Conservation (phyloP, 2,329 filamentous ascomycete species). For the Neocucurbitaria cava region DNA sequence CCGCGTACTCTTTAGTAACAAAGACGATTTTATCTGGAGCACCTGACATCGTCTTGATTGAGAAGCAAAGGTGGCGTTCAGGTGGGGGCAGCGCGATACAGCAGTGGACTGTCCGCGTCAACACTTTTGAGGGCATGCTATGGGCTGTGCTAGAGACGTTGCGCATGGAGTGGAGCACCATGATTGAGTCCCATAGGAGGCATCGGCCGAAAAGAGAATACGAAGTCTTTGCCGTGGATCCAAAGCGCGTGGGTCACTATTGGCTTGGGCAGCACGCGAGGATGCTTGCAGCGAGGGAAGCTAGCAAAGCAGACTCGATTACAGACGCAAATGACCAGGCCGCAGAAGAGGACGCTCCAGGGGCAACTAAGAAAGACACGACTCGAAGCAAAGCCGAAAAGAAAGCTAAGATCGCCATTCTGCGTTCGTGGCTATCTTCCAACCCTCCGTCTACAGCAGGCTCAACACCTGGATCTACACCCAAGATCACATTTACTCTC, state of each 20-base stretch:
- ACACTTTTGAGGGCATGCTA: constrained; percentile 82
- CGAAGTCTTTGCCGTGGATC: constrained; percentile 40
- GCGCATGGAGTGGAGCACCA: background rate
- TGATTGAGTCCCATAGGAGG: too few relatives aligned
- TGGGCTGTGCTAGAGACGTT: constrained; percentile 63
- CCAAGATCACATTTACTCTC: constrained; percentile 26
- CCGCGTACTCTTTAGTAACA: constrained; percentile 63
- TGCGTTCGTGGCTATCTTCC: constrained; percentile 49
- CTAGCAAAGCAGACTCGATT: background rate
- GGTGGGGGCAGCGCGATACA: constrained; percentile 69
- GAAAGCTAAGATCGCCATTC: constrained; percentile 68
- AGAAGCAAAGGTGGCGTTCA: constrained; percentile 69
- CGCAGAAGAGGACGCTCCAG: constrained; percentile 22
- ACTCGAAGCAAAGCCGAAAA: constrained; percentile 57
- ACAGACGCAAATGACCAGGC: background rate
- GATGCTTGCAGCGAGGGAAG: constrained; percentile 3
- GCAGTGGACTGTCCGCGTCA: constrained; percentile 85
- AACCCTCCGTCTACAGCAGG: constrained; percentile 11
- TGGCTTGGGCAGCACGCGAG: constrained; percentile 37
- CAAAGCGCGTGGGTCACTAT: constrained; percentile 47
- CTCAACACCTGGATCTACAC: constrained; percentile 7
- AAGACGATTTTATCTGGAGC: constrained; percentile 58
- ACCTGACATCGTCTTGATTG: constrained; percentile 75
- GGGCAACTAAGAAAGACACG: constrained; percentile 39
- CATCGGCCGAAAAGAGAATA: constrained; percentile 1